A percentile compares a stretch with the other conserved stretches of the same genome.
phyloP scores from a whole-genome alignment of 2,329 filamentous ascomycete genomes.

The Verticillium nubilum region DNA sequence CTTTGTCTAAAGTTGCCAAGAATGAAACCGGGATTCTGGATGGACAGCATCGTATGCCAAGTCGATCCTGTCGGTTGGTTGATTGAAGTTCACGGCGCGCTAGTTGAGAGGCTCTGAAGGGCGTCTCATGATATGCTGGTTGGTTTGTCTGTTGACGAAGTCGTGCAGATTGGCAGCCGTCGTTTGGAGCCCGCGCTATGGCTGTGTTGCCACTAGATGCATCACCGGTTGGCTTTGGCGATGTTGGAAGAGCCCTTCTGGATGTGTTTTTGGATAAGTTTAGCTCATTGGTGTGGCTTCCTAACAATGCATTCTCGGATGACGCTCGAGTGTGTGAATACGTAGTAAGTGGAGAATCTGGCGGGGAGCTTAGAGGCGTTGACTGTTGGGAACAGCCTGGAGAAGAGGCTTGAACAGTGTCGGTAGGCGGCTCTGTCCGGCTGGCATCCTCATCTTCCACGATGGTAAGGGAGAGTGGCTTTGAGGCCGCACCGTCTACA shows the following conservation, averaged over 20 bases:
- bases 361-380: not conserved
- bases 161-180: not conserved
- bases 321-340: not conserved
- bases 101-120: not conserved
- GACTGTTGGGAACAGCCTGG: not conserved
- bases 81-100: not conserved
- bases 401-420: not conserved
- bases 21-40: not conserved
- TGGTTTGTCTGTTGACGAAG: not conserved
- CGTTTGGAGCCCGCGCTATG: not conserved
- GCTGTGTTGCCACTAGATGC: not conserved
- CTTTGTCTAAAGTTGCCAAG: not conserved
- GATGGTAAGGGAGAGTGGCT: too few species aligned
- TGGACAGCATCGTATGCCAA: not conserved
- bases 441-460: not conserved
- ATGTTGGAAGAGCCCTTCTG: not conserved
- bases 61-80: not conserved
- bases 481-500: too few species aligned
- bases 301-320: not conserved
- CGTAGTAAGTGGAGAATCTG: not conserved
- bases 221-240: not conserved
- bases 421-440: not conserved
- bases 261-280: not conserved
- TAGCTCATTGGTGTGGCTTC: not conserved
- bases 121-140: not conserved